Conservation (phyloP, 768 basidiomycete genomes). For the Mycena rosella region DNA sequence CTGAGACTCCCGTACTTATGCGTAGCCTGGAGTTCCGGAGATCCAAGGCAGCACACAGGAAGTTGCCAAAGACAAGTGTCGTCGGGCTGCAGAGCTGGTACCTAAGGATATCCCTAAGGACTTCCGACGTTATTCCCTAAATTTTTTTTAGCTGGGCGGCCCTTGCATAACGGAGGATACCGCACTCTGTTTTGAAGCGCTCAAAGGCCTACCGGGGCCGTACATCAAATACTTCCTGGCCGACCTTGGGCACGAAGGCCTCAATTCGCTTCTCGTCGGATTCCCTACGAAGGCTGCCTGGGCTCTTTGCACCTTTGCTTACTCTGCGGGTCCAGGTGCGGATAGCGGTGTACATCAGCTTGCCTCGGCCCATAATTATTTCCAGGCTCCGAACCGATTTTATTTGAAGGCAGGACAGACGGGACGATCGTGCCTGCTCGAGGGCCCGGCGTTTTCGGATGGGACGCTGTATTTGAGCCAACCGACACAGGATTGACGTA, state of each 20-base stretch:
- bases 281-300: constrained; percentile 86
- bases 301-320: constrained; percentile 97
- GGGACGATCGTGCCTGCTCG: constrained; percentile 91
- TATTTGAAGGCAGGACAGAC: constrained; percentile 86
- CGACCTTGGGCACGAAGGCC: constrained; percentile 87
- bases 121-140: neutral
- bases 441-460: constrained; percentile 86
- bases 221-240: constrained; percentile 96
- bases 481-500: constrained; percentile 84
- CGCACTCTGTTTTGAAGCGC: constrained; percentile 89
- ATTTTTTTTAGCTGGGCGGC: constrained; percentile 54
- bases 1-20: constrained; percentile 7
- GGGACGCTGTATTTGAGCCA: constrained; percentile 91
- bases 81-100: constrained; percentile 85
- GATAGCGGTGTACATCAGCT: neutral
- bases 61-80: constrained; percentile 90
- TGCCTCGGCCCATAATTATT: neutral
- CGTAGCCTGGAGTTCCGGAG: constrained; percentile 80
- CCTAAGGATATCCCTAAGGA: constrained; percentile 34
- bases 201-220: constrained; percentile 94
- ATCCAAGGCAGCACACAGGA: constrained; percentile 94
- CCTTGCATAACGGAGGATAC: constrained; percentile 91
- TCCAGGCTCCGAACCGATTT: constrained; percentile 74
- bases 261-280: constrained; percentile 84
- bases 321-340: constrained; percentile 82